Evolutionary conservation across 371 early-diverging fungal genomes (phyloP).

Genomic region (Syncephalis plumigaleata): DNA sequence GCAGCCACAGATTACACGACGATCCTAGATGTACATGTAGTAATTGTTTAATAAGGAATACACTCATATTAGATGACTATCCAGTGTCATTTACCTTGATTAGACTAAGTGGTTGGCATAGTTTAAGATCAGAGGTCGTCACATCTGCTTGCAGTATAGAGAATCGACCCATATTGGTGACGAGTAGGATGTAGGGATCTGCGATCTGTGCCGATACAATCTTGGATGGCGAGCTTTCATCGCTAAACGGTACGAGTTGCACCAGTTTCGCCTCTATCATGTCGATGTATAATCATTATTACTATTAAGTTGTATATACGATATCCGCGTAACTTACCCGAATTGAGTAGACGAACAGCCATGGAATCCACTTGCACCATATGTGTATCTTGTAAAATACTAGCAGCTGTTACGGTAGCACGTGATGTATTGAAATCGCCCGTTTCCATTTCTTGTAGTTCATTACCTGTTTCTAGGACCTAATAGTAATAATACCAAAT

Average conservation of each 20-base stretch:
- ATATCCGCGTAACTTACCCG: slow-evolving; percentile 15
- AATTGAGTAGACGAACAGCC: slow-evolving; percentile 48
- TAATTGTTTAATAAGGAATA: slow-evolving; percentile 1
- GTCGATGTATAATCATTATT: neutral
- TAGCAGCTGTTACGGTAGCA: slow-evolving; percentile 56
- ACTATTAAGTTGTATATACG: neutral
- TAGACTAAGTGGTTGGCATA: slow-evolving; percentile 15
- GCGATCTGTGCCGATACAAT: slow-evolving; percentile 55
- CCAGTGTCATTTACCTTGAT: slow-evolving; percentile 18
- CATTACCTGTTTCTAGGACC: slow-evolving; percentile 68
- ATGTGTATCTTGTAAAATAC: slow-evolving; percentile 35
- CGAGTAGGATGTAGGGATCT: slow-evolving; percentile 68
- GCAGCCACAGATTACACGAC: neutral
- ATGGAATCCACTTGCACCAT: slow-evolving; percentile 65
- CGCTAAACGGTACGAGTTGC: slow-evolving; percentile 37
- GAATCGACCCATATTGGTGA: slow-evolving; percentile 38
- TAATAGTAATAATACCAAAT: slow-evolving; percentile 1
- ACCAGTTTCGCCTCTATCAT: slow-evolving; percentile 39
- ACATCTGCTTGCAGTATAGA: slow-evolving; percentile 37
- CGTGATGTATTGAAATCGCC: slow-evolving; percentile 58
- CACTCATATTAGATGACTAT: neutral
- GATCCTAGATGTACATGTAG: neutral
- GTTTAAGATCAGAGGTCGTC: slow-evolving; percentile 20
- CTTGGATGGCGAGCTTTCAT: slow-evolving; percentile 18
- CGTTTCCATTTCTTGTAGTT: slow-evolving; percentile 58